Conservation (phyloP, 306 rosid genomes). For the Leucaena leucocephala region DNA sequence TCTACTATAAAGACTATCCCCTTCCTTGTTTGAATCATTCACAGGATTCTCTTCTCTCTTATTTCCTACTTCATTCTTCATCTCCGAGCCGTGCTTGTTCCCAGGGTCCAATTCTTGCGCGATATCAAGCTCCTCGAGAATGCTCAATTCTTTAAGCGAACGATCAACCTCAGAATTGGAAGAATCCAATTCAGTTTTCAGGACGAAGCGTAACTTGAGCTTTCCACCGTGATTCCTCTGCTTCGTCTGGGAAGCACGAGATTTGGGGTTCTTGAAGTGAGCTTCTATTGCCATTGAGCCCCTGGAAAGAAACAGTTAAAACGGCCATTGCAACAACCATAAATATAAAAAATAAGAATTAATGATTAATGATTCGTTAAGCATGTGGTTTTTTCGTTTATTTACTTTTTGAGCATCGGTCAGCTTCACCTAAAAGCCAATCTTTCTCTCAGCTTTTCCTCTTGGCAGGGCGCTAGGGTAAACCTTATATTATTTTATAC, state of each 20-base stretch:
- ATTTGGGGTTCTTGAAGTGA: not conserved
- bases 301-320: not conserved
- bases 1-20: conserved; percentile 41
- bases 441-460: too few species aligned
- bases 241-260: not conserved
- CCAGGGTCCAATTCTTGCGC: conserved; percentile 13
- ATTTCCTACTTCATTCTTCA: conserved; percentile 11
- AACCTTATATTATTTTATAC: too few species aligned
- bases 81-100: conserved; percentile 4
- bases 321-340: not conserved
- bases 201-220: conserved; percentile 39
- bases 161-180: conserved; percentile 22
- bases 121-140: not conserved
- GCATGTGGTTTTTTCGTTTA: too few species aligned
- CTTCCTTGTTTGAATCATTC: conserved; percentile 37
- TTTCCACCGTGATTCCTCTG: conserved; percentile 40
- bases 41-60: conserved; percentile 1
- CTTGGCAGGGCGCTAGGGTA: too few species aligned
- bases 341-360: too few species aligned
- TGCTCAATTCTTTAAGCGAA: conserved; percentile 19
- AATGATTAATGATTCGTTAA: too few species aligned
- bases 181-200: conserved; percentile 40
- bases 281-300: not conserved
- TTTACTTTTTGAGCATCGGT: too few species aligned
- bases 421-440: too few species aligned